These are phyloP conservation scores for Penicillium arizonense DNA, from an alignment of 495 filamentous ascomycete species.

Conservation along the genomic window DNA sequence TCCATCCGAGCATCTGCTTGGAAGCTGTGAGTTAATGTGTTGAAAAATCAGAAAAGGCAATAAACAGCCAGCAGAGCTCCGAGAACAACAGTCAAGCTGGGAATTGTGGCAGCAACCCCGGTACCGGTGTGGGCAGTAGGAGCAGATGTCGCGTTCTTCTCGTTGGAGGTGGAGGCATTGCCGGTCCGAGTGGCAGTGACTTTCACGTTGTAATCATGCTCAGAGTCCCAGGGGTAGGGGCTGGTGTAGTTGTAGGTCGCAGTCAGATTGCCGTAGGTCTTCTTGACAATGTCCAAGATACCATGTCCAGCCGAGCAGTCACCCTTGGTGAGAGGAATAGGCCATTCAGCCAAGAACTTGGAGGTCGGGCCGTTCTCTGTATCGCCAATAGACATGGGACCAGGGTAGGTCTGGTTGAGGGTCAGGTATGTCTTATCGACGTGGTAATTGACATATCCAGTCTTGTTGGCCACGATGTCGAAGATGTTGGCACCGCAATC, in stretches of 20 bases:
- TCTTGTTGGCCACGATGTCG: slow-evolving; percentile 55
- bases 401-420: slow-evolving; percentile 46
- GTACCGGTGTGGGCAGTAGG: background rate
- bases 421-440: slow-evolving; percentile 44
- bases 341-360: slow-evolving; percentile 36
- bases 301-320: slow-evolving; percentile 44
- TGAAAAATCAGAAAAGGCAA: slow-evolving; percentile 7
- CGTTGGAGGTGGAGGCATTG: slow-evolving; percentile 3
- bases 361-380: slow-evolving; percentile 16
- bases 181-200: slow-evolving; percentile 28
- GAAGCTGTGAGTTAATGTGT: too few species aligned
- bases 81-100: slow-evolving; percentile 4
- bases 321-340: slow-evolving; percentile 37
- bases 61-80: slow-evolving; percentile 14
- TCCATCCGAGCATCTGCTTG: background rate
- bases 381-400: slow-evolving; percentile 34
- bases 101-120: slow-evolving; percentile 1
- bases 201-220: slow-evolving; percentile 22
- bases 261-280: slow-evolving; percentile 28
- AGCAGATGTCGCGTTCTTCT: background rate
- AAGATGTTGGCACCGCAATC: slow-evolving; percentile 73
- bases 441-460: slow-evolving; percentile 54
- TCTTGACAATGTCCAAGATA: slow-evolving; percentile 39
- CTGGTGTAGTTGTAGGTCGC: slow-evolving; percentile 42
- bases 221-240: slow-evolving; percentile 27